phyloP scores from a whole-genome alignment of 352 stramenopile species.

The Phytophthora podocarpi region DNA sequence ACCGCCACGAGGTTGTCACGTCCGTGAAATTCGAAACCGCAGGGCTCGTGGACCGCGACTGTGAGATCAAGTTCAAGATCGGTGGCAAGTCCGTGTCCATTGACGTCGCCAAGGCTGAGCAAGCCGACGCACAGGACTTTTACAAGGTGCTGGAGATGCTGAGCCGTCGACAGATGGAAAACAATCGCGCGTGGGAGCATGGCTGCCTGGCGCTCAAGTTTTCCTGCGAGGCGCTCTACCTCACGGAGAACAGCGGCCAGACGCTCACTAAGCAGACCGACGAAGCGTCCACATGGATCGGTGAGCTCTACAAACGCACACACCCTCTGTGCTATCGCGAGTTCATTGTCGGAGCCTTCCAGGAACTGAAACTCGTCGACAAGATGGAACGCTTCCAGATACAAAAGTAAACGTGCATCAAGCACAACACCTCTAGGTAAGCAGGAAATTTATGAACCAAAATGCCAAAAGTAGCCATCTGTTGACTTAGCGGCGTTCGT shows the following conservation, averaged over 20 bases:
- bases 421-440: neutral
- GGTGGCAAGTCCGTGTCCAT: conserved; percentile 49
- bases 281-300: conserved; percentile 51
- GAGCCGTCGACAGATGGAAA: conserved; percentile 44
- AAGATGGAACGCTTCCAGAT: conserved; percentile 45
- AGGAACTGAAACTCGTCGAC: conserved; percentile 37
- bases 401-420: conserved; percentile 8
- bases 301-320: conserved; percentile 49
- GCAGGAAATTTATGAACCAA: conserved; percentile 9
- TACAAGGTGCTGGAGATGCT: conserved; percentile 67
- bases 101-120: conserved; percentile 54
- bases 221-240: conserved; percentile 43
- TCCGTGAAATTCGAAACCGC: conserved; percentile 56
- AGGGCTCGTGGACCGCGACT: conserved; percentile 55
- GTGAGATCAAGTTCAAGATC: conserved; percentile 65
- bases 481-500: neutral
- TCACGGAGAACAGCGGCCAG: conserved; percentile 48
- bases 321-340: conserved; percentile 63
- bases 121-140: conserved; percentile 37
- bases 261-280: conserved; percentile 50
- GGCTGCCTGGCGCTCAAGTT: conserved; percentile 48
- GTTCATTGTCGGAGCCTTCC: conserved; percentile 47
- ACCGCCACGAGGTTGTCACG: conserved; percentile 35
- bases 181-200: conserved; percentile 53
- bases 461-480: too few relatives aligned